Evolutionary conservation across 2,329 filamentous ascomycete genomes (phyloP).

Genomic region (Parafenestella ontariensis): DNA sequence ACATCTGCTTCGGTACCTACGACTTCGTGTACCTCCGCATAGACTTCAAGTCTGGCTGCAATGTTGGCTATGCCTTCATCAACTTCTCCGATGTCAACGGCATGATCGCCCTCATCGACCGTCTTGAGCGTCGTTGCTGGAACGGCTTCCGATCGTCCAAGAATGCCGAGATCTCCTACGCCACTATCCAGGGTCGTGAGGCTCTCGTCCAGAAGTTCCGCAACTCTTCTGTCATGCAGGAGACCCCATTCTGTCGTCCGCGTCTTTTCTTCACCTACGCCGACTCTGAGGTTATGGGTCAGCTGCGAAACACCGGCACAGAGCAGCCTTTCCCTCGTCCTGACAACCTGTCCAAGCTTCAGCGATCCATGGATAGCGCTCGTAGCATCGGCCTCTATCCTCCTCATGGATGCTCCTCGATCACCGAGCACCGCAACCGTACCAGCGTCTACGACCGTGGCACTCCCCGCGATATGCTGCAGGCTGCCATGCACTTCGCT

Average conservation of each 20-base stretch:
- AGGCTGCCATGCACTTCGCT: slow-evolving; percentile 25
- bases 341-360: slow-evolving; percentile 87
- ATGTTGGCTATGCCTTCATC: slow-evolving; percentile 96
- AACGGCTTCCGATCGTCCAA: slow-evolving; percentile 85
- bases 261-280: slow-evolving; percentile 65
- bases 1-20: slow-evolving; percentile 80
- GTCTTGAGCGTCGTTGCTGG: slow-evolving; percentile 58
- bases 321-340: slow-evolving; percentile 79
- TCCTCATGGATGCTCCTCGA: slow-evolving; percentile 75
- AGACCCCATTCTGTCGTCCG: slow-evolving; percentile 80
- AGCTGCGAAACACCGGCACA: slow-evolving; percentile 63
- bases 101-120: slow-evolving; percentile 40
- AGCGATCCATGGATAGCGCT: slow-evolving; percentile 85
- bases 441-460: slow-evolving; percentile 83
- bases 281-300: slow-evolving; percentile 52
- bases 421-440: slow-evolving; percentile 77
- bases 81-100: slow-evolving; percentile 78
- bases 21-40: slow-evolving; percentile 97
- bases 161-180: slow-evolving; percentile 89
- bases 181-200: slow-evolving; percentile 94
- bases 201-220: slow-evolving; percentile 93
- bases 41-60: slow-evolving; percentile 59
- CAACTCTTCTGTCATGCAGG: slow-evolving; percentile 95
- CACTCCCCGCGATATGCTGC: slow-evolving; percentile 58
- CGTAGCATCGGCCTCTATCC: slow-evolving; percentile 87